Percentiles rank a stretch among this genome's conserved stretches.
phyloP scores from a whole-genome alignment of 2,329 filamentous ascomycete species.

The Arachnopeziza araneosa region DNA sequence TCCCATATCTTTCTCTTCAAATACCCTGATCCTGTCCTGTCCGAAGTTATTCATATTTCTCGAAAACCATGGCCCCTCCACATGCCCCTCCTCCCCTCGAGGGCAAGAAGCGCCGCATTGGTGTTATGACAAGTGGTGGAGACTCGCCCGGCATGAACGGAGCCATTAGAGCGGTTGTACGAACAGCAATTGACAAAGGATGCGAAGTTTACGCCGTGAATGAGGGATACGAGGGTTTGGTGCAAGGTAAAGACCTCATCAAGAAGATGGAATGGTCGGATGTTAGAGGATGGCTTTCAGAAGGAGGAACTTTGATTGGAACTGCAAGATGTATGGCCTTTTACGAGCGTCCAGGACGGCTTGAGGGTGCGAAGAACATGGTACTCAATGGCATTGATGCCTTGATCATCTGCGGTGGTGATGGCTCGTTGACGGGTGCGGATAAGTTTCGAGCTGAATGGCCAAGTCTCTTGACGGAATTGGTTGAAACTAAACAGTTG shows the following conservation, averaged over 20 bases:
- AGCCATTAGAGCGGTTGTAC: conserved; percentile 70
- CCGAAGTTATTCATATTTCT: conserved; percentile 2
- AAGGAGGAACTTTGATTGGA: conserved; percentile 92
- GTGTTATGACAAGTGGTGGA: conserved; percentile 68
- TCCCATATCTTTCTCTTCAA: background rate
- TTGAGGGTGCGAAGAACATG: conserved; percentile 90
- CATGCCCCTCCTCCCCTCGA: conserved; percentile 22
- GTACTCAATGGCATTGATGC: conserved; percentile 89
- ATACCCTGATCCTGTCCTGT: background rate
- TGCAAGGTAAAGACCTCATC: conserved; percentile 84
- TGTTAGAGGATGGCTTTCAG: conserved; percentile 88
- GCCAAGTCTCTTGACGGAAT: conserved; percentile 80
- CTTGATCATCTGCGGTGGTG: conserved; percentile 92
- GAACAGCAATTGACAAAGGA: conserved; percentile 80
- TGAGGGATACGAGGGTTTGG: conserved; percentile 94
- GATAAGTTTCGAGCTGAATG: conserved; percentile 91
- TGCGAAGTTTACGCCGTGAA: conserved; percentile 79
- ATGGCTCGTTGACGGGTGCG: conserved; percentile 91
- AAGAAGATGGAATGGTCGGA: conserved; percentile 85
- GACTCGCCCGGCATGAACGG: conserved; percentile 74
- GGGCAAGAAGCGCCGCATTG: conserved; percentile 42
- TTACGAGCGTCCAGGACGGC: conserved; percentile 77
- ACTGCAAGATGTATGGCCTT: conserved; percentile 92
- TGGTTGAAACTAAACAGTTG: conserved; percentile 69
- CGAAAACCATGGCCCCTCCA: conserved; percentile 19